Base-by-base conservation (phyloP, 192 early-diverging fungal genomes). In the Backusella tarrabulga region DNA sequence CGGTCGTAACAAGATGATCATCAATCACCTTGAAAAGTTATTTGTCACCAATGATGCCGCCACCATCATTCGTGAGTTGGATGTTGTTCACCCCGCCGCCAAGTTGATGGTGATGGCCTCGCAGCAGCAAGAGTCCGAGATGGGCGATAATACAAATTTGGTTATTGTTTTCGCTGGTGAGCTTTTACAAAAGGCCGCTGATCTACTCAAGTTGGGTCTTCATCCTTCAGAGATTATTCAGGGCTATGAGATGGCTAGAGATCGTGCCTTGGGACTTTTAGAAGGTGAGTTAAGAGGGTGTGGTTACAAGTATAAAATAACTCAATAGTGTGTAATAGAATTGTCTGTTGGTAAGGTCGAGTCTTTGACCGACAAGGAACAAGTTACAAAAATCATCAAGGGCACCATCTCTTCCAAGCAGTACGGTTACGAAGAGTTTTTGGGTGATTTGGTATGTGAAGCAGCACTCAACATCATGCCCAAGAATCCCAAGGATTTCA, bases 1-100 rank as follows among this genome's bases (percentile, higher is more conserved):
- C 75, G 97, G 95, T 40, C 94, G 97, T 77, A 99, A 99, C 88
- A 99, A 99, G 85, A 98, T 99, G 93, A 95, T 99, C 42, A 96
- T 99, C 84, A 99, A 99, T 84, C 97, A 99, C 83, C 87, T 97
- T 75, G 96, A 97, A 78, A 98, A 98, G 89, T 89, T 99, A 44
- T 97, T 99, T 85, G 97, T 99, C 34, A 99, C 97, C 54, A 96
- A 92, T 87, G 97, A 99, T 84, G 97, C 97, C n/a, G 97, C 97
- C 14, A 98, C 97, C 56, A 99, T 99, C 76, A 97, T 98, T 79
- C 91, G 92, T 79, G 97, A 98, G 83, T 88, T 99, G 68, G 97
- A 99, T 80, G 97, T 99, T 68, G 92, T 98, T 40, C 97, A 99
- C 83, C 97, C 97, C 6, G 97, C 97, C 3, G 97, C 97, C 56